Evolutionary conservation across 163 green algal species (phyloP).

Genomic region (Chlorella variabilis): DNA sequence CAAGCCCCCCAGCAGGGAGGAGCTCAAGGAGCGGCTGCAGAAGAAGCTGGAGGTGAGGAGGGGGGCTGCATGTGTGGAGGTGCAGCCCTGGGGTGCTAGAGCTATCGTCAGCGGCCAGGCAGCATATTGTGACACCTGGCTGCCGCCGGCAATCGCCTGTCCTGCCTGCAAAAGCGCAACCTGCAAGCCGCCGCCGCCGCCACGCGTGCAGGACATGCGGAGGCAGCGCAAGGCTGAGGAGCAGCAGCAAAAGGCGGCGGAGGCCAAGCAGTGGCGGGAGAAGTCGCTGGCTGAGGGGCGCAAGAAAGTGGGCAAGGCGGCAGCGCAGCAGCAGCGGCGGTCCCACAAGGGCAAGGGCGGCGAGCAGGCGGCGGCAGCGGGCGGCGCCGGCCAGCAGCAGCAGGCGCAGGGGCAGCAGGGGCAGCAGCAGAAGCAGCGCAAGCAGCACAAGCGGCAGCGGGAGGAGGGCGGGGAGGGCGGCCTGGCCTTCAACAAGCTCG

Average conservation of each 20-base stretch:
- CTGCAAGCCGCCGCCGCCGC: too few relatives aligned
- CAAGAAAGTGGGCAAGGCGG: slow-evolving; percentile 18
- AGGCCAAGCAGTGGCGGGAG: slow-evolving; percentile 73
- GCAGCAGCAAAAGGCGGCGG: slow-evolving; percentile 33
- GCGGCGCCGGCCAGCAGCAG: slow-evolving; percentile 4
- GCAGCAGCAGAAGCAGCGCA: slow-evolving; percentile 28
- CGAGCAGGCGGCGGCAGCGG: neutral
- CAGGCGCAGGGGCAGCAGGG: slow-evolving; percentile 36
- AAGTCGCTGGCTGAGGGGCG: slow-evolving; percentile 37
- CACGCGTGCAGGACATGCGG: slow-evolving; percentile 47
- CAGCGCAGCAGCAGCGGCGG: neutral
- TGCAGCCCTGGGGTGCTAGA: too few relatives aligned
- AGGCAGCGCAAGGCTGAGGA: slow-evolving; percentile 60
- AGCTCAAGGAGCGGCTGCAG: slow-evolving; percentile 63
- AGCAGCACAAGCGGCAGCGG: slow-evolving; percentile 35
- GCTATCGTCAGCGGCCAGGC: too few relatives aligned
- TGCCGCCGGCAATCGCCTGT: too few relatives aligned
- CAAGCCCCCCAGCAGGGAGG: slow-evolving; percentile 34
- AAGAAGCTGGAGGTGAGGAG: slow-evolving; percentile 52
- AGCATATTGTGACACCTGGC: too few relatives aligned
- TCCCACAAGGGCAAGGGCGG: neutral
- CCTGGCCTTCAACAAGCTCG: slow-evolving; percentile 53
- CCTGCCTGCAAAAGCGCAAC: too few relatives aligned
- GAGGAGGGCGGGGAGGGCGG: neutral
- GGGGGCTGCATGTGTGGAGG: neutral